A percentile compares a stretch with the other conserved stretches of the same genome.
Conservation (phyloP, 2,329 filamentous ascomycete genomes). For the Plenodomus tracheiphilus region DNA sequence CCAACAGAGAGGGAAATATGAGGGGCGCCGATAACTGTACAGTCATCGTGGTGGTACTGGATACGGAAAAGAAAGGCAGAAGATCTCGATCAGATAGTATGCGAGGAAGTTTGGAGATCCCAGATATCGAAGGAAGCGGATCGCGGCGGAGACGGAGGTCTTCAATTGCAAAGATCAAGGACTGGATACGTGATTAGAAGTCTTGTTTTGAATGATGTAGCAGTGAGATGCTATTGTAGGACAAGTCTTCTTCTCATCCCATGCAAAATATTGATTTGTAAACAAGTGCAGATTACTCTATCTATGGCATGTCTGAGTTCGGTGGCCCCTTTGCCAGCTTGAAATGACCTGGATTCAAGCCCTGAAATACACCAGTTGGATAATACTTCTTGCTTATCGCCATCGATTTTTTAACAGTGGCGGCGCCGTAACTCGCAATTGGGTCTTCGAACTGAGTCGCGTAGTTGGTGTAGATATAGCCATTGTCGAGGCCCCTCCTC, state of each 20-base stretch:
- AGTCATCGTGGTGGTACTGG: slow-evolving; percentile 21
- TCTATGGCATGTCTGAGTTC: slow-evolving; percentile 1
- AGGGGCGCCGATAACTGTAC: slow-evolving; percentile 29
- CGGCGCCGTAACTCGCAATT: slow-evolving; percentile 35
- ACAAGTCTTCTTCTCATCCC: background rate
- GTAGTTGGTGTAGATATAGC: slow-evolving; percentile 42
- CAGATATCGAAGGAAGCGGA: slow-evolving; percentile 3
- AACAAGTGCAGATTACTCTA: background rate
- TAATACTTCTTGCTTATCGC: slow-evolving; percentile 42
- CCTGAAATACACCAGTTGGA: slow-evolving; percentile 41
- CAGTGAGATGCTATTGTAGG: background rate
- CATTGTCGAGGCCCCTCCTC: slow-evolving; percentile 14
- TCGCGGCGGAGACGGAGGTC: slow-evolving; percentile 8
- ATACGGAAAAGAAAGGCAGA: slow-evolving; percentile 13
- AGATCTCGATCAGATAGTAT: slow-evolving; percentile 12
- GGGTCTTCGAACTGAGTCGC: slow-evolving; percentile 43
- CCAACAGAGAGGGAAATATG: slow-evolving; percentile 14
- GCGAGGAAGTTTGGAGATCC: slow-evolving; percentile 10
- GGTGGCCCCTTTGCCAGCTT: slow-evolving; percentile 24
- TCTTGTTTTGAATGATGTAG: background rate
- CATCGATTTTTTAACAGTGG: slow-evolving; percentile 31
- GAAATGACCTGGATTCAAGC: slow-evolving; percentile 40
- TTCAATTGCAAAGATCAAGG: slow-evolving; percentile 16
- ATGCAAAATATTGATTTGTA: background rate
- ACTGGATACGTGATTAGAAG: slow-evolving; percentile 14